Evolutionary conservation across 345 rosid species (phyloP).

Genomic region (Populus ilicifolia): DNA sequence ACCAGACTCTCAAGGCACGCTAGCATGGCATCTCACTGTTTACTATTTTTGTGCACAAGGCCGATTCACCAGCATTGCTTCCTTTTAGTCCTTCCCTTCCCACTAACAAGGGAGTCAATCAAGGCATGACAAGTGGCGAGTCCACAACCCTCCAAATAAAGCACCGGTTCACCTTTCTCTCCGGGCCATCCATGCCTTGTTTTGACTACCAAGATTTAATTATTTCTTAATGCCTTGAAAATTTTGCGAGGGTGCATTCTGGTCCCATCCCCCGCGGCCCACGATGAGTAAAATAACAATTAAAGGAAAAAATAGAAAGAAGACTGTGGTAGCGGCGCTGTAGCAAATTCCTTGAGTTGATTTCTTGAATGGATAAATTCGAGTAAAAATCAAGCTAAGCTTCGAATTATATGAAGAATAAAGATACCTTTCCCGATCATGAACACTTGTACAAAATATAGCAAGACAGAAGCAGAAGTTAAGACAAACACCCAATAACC

Average conservation of each 20-base stretch:
- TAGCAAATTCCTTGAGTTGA: not conserved
- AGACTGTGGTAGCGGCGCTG: too few species aligned
- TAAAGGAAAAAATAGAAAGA: not conserved
- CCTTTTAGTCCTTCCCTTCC: not conserved
- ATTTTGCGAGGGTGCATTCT: not conserved
- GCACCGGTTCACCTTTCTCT: slow-evolving; percentile 16
- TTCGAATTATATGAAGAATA: not conserved
- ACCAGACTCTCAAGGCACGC: not conserved
- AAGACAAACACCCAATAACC: too few species aligned
- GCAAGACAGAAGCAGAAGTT: too few species aligned
- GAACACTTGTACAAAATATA: too few species aligned
- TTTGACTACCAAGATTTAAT: not conserved
- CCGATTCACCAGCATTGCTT: not conserved
- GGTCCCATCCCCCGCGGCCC: not conserved
- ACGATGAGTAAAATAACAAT: not conserved
- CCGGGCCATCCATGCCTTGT: not conserved
- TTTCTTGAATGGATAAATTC: not conserved
- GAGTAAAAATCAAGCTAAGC: not conserved
- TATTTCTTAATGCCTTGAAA: not conserved
- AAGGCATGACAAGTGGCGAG: slow-evolving; percentile 18
- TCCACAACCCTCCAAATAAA: slow-evolving; percentile 18
- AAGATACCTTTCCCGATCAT: too few species aligned
- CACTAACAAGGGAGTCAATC: slow-evolving; percentile 9
- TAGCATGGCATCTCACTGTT: not conserved
- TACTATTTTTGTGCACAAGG: not conserved